Conservation (phyloP, 2,329 filamentous ascomycete species). For the Macrophomina tecta region DNA sequence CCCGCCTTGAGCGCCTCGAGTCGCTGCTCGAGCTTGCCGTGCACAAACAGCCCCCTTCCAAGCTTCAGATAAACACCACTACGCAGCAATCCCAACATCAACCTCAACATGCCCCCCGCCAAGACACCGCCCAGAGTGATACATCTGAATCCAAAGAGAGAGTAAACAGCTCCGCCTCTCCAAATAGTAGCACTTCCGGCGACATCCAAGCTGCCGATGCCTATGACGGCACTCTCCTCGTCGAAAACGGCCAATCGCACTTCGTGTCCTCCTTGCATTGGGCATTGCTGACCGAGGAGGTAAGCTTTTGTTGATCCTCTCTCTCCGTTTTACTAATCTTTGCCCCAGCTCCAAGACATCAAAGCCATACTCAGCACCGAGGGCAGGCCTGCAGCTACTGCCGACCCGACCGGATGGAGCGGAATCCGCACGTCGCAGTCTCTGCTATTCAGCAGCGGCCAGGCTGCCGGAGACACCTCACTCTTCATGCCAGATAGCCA, state of each 20-base stretch:
- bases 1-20: conserved; percentile 45
- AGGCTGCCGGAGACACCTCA: conserved; percentile 9
- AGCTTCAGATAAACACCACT: neutral
- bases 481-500: conserved; percentile 25
- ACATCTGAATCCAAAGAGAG: conserved; percentile 28
- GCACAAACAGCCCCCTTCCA: conserved; percentile 9
- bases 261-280: conserved; percentile 49
- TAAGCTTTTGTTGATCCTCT: conserved; percentile 31
- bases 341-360: conserved; percentile 26
- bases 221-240: conserved; percentile 43
- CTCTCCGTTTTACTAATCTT: conserved; percentile 3
- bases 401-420: neutral
- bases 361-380: conserved; percentile 25
- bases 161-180: conserved; percentile 24
- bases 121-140: conserved; percentile 30
- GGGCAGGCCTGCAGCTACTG: neutral
- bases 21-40: conserved; percentile 37
- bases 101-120: neutral
- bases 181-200: conserved; percentile 30
- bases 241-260: conserved; percentile 46
- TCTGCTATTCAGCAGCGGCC: conserved; percentile 26
- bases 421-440: conserved; percentile 23
- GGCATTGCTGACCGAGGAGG: conserved; percentile 47
- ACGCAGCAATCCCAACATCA: neutral
- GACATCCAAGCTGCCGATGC: conserved; percentile 45